Percentiles rank a stretch among this genome's conserved stretches.
phyloP scores from a whole-genome alignment of 192 early-diverging fungal species.

The Blastocladiella britannica region DNA sequence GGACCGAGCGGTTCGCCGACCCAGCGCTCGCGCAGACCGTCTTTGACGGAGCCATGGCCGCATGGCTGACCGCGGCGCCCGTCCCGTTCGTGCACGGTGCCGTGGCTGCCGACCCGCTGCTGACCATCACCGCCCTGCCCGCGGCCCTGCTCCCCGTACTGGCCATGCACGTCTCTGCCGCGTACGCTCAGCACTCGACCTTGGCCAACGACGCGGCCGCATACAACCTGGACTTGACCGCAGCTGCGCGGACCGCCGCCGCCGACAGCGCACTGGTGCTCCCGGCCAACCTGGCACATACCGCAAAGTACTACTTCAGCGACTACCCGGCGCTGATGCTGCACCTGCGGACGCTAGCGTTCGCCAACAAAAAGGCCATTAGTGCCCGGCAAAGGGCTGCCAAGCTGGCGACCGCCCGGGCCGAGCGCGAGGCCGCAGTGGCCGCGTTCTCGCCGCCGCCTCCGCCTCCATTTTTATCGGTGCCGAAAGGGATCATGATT shows the following conservation, averaged over 20 bases:
- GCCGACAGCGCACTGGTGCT: background rate
- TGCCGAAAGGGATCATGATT: too few relatives aligned
- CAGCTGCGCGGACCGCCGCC: background rate
- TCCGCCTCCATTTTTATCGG: background rate
- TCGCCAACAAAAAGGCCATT: background rate
- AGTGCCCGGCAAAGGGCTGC: background rate
- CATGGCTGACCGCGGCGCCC: background rate
- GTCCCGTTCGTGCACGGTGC: background rate
- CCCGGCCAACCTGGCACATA: background rate
- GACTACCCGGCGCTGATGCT: background rate
- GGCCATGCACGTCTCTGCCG: too few relatives aligned
- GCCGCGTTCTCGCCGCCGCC: slow-evolving; percentile 5
- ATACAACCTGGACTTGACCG: background rate
- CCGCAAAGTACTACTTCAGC: background rate
- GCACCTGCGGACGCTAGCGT: background rate
- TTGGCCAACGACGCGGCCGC: too few relatives aligned
- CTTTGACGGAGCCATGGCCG: background rate
- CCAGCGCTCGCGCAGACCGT: background rate
- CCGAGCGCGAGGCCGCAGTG: slow-evolving; percentile 3
- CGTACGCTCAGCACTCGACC: too few relatives aligned
- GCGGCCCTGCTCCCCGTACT: background rate
- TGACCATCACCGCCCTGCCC: background rate
- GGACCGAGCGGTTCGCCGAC: background rate
- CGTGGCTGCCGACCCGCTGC: background rate
- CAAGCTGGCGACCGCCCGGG: background rate